These are phyloP conservation scores for Fusarium duplospermum DNA, from an alignment of 2,329 filamentous ascomycete genomes.

Conservation along the genomic window DNA sequence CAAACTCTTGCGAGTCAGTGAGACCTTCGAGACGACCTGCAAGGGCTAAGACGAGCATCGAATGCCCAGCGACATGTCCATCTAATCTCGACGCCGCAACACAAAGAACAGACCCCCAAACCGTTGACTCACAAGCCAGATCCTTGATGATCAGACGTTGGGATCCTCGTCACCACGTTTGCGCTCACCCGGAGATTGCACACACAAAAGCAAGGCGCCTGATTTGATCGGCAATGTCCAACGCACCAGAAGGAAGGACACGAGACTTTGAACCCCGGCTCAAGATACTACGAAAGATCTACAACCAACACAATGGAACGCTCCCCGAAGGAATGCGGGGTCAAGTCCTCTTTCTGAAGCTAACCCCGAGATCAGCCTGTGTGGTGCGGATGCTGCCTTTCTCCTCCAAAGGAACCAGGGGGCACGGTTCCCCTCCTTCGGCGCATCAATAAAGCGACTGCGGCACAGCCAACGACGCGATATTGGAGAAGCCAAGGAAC, in stretches of 20 bases:
- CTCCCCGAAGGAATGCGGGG: not conserved
- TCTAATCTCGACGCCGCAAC: not conserved
- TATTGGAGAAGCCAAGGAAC: conserved; percentile 23
- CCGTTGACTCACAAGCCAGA: not conserved
- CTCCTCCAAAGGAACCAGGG: not conserved
- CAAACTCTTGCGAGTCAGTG: not conserved
- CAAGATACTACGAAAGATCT: not conserved
- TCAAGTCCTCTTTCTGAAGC: not conserved
- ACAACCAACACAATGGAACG: not conserved
- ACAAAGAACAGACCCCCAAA: not conserved
- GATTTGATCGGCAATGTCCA: not conserved
- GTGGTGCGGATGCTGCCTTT: not conserved
- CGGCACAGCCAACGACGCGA: conserved; percentile 24
- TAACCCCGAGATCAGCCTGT: not conserved
- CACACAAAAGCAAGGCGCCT: not conserved
- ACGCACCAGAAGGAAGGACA: not conserved
- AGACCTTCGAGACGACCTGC: not conserved
- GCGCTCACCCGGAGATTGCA: not conserved
- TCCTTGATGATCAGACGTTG: not conserved
- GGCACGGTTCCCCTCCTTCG: not conserved
- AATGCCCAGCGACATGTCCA: not conserved
- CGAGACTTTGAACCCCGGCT: not conserved
- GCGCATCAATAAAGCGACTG: conserved; percentile 11
- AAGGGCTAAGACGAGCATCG: not conserved
- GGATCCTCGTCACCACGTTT: not conserved